These are phyloP conservation scores for Astrocystis sublimbata DNA, from an alignment of 495 filamentous ascomycete genomes.

Conservation along the genomic window DNA sequence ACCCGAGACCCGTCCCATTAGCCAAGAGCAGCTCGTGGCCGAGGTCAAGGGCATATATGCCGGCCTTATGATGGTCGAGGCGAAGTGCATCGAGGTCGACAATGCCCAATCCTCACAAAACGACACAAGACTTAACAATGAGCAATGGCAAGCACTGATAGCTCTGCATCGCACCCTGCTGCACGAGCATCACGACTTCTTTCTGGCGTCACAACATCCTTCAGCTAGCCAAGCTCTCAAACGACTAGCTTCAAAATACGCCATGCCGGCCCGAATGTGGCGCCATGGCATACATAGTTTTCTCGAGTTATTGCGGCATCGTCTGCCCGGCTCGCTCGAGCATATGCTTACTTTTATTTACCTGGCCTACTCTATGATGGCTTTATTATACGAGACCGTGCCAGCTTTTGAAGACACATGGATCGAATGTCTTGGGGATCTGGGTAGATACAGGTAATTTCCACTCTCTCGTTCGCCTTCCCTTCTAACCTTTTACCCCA, in stretches of 20 bases:
- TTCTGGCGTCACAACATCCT: slow-evolving; percentile 76
- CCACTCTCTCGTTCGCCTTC: neutral
- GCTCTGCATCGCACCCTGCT: slow-evolving; percentile 71
- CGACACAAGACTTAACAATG: slow-evolving; percentile 47
- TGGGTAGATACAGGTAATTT: slow-evolving; percentile 49
- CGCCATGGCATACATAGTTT: slow-evolving; percentile 79
- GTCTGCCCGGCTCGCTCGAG: slow-evolving; percentile 68
- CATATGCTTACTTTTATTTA: slow-evolving; percentile 84
- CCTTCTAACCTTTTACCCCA: neutral
- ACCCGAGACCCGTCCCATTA: slow-evolving; percentile 57
- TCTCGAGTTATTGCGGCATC: slow-evolving; percentile 69
- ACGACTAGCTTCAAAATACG: slow-evolving; percentile 67
- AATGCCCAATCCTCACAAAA: slow-evolving; percentile 53
- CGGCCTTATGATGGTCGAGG: slow-evolving; percentile 70
- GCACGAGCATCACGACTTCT: slow-evolving; percentile 81
- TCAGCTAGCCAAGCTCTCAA: slow-evolving; percentile 61
- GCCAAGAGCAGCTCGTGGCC: slow-evolving; percentile 63
- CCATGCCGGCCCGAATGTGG: slow-evolving; percentile 87
- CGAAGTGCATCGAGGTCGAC: slow-evolving; percentile 70
- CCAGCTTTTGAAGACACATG: slow-evolving; percentile 72
- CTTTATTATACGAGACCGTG: slow-evolving; percentile 66
- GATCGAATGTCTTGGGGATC: slow-evolving; percentile 80
- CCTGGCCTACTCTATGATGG: slow-evolving; percentile 78
- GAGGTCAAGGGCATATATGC: slow-evolving; percentile 72
- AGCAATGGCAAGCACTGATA: slow-evolving; percentile 70